Conservation (phyloP, 768 basidiomycete species). For the Tulasnella sp. region DNA sequence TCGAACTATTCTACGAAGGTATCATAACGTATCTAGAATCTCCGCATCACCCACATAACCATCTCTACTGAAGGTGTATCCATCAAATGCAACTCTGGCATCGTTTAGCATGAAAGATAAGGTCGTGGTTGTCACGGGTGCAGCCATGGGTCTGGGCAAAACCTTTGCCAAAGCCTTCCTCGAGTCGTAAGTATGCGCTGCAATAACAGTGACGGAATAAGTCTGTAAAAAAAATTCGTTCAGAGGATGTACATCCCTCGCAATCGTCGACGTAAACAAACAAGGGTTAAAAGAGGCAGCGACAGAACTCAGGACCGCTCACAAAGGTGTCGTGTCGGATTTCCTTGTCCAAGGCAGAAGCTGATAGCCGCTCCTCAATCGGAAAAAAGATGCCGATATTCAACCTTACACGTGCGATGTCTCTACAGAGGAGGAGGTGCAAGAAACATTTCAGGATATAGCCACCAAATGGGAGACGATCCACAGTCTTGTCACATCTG, state of each 20-base stretch:
- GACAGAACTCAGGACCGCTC: conserved; percentile 64
- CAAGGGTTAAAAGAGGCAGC: conserved; percentile 70
- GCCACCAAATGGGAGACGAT: conserved; percentile 70
- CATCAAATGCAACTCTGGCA: not conserved
- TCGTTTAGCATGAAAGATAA: conserved; percentile 44
- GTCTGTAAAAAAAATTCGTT: conserved; percentile 43
- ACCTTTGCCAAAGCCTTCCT: conserved; percentile 91
- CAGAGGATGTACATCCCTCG: conserved; percentile 81
- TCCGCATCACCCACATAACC: not conserved
- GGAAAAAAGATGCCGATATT: conserved; percentile 60
- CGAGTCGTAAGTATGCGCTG: conserved; percentile 61
- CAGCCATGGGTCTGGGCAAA: conserved; percentile 85
- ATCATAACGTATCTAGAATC: not conserved
- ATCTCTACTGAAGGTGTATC: not conserved
- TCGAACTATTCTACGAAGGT: not conserved
- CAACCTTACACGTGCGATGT: conserved; percentile 88
- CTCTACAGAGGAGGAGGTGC: conserved; percentile 76
- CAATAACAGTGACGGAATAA: not conserved
- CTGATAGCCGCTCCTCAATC: conserved; percentile 23
- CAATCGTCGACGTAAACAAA: conserved; percentile 78
- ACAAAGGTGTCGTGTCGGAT: conserved; percentile 41
- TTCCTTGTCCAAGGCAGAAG: conserved; percentile 18
- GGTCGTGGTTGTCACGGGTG: conserved; percentile 93
- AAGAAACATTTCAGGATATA: conserved; percentile 68
- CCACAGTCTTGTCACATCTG: conserved; percentile 85